A percentile compares a stretch with the other conserved stretches of the same genome.
Conservation (phyloP, 352 stramenopile species). For the Phytophthora pisi region DNA sequence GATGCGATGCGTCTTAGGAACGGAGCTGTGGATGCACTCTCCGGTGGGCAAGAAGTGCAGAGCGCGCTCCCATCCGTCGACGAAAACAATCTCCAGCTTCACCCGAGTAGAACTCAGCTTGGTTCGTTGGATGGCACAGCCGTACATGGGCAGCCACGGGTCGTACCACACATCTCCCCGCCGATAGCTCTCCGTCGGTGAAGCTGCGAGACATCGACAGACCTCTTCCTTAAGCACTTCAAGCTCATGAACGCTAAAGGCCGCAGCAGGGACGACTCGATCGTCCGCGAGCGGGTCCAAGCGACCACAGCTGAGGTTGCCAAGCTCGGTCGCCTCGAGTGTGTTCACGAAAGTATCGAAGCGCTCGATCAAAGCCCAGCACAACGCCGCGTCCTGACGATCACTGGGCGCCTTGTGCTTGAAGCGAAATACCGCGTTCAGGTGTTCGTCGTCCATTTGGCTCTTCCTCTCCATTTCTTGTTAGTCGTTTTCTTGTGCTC, state of each 20-base stretch:
- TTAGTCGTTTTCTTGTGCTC: too few relatives aligned
- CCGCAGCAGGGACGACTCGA: constrained; percentile 20
- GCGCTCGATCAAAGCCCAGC: constrained; percentile 21
- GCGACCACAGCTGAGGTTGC: constrained; percentile 10
- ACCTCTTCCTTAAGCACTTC: constrained; percentile 19
- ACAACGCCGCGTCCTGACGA: constrained; percentile 29
- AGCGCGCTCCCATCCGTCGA: constrained; percentile 45
- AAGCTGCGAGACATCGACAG: constrained; percentile 8
- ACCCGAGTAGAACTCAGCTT: constrained; percentile 24
- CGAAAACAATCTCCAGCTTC: constrained; percentile 43
- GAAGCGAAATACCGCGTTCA: constrained; percentile 53
- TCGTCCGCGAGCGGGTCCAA: constrained; percentile 29
- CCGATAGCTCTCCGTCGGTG: neutral
- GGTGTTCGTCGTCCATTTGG: constrained; percentile 7
- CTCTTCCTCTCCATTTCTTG: too few relatives aligned
- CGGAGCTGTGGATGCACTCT: constrained; percentile 45
- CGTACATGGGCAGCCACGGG: constrained; percentile 58
- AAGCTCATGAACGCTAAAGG: constrained; percentile 35
- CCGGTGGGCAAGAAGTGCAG: constrained; percentile 39
- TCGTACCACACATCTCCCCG: constrained; percentile 39
- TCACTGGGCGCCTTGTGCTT: constrained; percentile 44
- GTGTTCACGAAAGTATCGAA: constrained; percentile 32
- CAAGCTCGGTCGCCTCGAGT: constrained; percentile 11
- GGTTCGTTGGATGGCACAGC: constrained; percentile 44
- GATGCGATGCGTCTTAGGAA: constrained; percentile 29